Base-by-base conservation (phyloP, 2,329 filamentous ascomycete species). In the Pseudogymnoascus sp. region DNA sequence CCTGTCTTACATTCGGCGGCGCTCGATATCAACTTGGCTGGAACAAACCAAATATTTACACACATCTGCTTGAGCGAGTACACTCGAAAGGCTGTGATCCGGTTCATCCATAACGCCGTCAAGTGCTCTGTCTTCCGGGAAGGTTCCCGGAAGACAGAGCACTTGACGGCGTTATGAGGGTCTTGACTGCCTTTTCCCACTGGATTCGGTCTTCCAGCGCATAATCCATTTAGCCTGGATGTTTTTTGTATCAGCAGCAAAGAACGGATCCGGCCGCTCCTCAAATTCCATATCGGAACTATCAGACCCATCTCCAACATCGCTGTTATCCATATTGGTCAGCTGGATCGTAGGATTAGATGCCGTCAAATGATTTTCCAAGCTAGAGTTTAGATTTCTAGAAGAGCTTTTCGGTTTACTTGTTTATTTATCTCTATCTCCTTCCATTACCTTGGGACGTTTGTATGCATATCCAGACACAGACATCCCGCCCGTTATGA, bases 281-380 rank as follows among this genome's bases (percentile, higher is more conserved):
- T 57, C 38, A 8, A 62, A 64, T 26, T 50, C 38, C 21, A 62
- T 17, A 19, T 62, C 31, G 5, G 60, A 62, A 15, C 21, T 47
- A 60, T 57, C 62, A 60, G 53, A 62, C n/a, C 61, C 60, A 35
- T 59, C n/a, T 19, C 26, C 11, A 4, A 23, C 40, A 19, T 44
- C 21, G 40, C 19, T 42, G 40, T 44, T 44, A 11, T 21, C 40
- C 19, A 21, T 44, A 44, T 21, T 11, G 9, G 2, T n/a, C 6
- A 42, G 17, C 3, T 42, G 19, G 38, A 42, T 13, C 10, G 17
- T 42, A 21, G 9, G 10, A 19, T 11, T 11, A 19, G 4, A 11
- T 9, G 17, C 10, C 19, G 17, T 42, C 17, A 9, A 42, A 42
- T 42, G 38, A 13, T 10, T 2, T 17, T 5, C 2, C 17, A 42